Evolutionary conservation across 2,329 filamentous ascomycete genomes (phyloP), one percentile per base, ranked within the genome.

Genomic region (Colletotrichum euphorbiae): DNA sequence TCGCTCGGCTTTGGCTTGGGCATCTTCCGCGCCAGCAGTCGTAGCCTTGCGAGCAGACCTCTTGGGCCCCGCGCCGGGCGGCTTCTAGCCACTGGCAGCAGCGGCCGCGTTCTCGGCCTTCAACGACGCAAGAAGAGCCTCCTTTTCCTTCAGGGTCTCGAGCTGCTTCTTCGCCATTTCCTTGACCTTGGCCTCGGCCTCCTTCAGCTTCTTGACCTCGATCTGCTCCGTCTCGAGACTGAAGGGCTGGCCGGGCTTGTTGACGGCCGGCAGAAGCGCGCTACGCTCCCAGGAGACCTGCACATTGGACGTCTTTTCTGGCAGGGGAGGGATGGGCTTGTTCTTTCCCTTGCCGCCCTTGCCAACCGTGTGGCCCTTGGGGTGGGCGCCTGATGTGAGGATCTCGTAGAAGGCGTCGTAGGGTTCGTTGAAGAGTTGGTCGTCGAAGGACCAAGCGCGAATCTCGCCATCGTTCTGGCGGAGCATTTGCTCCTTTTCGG

Each of bases 381-480:
- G 83, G 5, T 85, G 88, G 28, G 90, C 88, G 69, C 93, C 93
- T 6, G 87, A 85, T 2, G 94, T 98, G 69, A 99, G 84, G 31
- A 93, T 84, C 70, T 97, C 93, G 80, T 93, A 98, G 76, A 99
- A 95, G 51, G 92, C 89, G 79, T 97, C 93, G 74, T 94, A 96
- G 0, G 96, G 96, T 79, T 99, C 96, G 81, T 97, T 98, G 85
- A 99, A 99, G 56, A 98, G 87, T 72, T 98, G 91, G 76, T 97
- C 94, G 79, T 99, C 96, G 76, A 98, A 93, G 67, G 89, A 90
- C 86, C 96, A 95, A 57, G 90, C 89, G 36, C 90, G 83, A 50
- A 98, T 90, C 74, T 91, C 85, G 72, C 81, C 88, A 81, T 81
- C 87, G 79, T 82, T 88, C 60, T 76, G 79, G 69, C 85, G 79